phyloP scores from a whole-genome alignment of 768 basidiomycete species.

The Dacryopinax spathularia region DNA sequence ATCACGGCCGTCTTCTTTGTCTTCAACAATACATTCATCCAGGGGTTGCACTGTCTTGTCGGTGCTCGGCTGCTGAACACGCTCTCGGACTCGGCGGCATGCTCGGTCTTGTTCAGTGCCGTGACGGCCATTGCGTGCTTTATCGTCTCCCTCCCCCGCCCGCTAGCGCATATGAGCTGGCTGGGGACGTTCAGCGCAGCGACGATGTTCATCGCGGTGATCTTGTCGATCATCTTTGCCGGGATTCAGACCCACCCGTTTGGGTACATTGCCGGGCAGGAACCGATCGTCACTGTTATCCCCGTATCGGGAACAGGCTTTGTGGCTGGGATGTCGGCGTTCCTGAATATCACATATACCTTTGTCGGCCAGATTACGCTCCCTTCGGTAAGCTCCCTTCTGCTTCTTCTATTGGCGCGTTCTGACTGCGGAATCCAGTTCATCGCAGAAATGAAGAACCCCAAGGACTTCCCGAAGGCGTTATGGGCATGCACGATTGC shows the following conservation, averaged over 20 bases:
- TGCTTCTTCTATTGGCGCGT: too few relatives aligned
- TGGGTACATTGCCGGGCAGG: slow-evolving; percentile 26
- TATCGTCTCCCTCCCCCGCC: slow-evolving; percentile 32
- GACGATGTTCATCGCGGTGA: slow-evolving; percentile 36
- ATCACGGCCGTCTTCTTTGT: slow-evolving; percentile 39
- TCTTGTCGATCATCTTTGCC: slow-evolving; percentile 31
- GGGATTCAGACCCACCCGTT: slow-evolving; percentile 31
- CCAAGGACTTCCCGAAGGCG: slow-evolving; percentile 35
- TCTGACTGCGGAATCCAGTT: too few relatives aligned
- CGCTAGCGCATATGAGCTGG: slow-evolving; percentile 29
- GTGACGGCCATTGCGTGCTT: slow-evolving; percentile 30
- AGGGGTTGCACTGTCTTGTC: slow-evolving; percentile 37
- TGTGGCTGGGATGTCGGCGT: slow-evolving; percentile 32
- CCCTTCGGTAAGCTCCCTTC: slow-evolving; percentile 23
- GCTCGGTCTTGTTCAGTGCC: slow-evolving; percentile 30
- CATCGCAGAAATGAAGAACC: slow-evolving; percentile 37
- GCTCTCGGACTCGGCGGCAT: slow-evolving; percentile 28
- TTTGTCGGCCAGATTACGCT: slow-evolving; percentile 34
- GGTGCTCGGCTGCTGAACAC: slow-evolving; percentile 36
- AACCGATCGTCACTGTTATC: slow-evolving; percentile 27
- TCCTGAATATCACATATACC: slow-evolving; percentile 35
- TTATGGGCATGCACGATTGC: slow-evolving; percentile 33
- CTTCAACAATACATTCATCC: slow-evolving; percentile 42
- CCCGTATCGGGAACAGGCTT: slow-evolving; percentile 30
- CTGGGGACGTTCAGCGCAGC: slow-evolving; percentile 30